Evolutionary conservation across 441 rosid genomes (phyloP), one percentile per base, ranked within the genome.

Genomic region (Croton laevigatus): DNA sequence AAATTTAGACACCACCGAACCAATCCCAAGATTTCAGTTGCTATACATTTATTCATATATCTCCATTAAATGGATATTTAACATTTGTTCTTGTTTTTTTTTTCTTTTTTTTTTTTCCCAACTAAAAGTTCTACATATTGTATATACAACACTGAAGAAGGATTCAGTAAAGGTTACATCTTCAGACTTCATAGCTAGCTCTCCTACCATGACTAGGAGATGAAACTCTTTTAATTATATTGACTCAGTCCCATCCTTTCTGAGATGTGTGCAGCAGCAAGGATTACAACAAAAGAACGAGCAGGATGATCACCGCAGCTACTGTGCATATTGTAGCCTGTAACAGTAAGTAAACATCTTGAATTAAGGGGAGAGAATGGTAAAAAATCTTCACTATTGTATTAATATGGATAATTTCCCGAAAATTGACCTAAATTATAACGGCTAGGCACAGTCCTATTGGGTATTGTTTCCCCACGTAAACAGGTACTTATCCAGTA

Each of bases 251-350:
- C 58, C 23, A 48, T 9, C 67, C 40, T 45, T 38, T 16, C 63
- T n/a, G 68, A 70, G 37, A 60, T 34, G 58, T 2, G 27, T 3
- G 45, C 20, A 62, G 63, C 6, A 53, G 27, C 65, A 73, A 69
- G 53, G 36, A 23, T 75, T 68, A 83, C 75, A 88, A 71, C 63
- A 87, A 36, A 19, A 83, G 66, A 54, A 85, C 77, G 10, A 73
- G 79, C 62, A 81, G 66, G 4, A 70, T 60, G 57, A 89, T 86
- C 71, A 82, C 73, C 60, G 76, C 80, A 53, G 81, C 93, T 54
- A 90, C 68, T 13, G 94, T 85, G 79, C 87, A 90, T 71, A 87
- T 68, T 79, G 86, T 70, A 76, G 97, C 97, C 98, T 94, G 91
- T 88, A 79, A 61, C 51, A 66, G 22, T 53, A 62, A 46, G 46